Percentiles rank a stretch among this genome's conserved stretches.
Evolutionary conservation across 2,329 filamentous ascomycete genomes (phyloP).

Genomic region (Pseudogymnoascus destructans): DNA sequence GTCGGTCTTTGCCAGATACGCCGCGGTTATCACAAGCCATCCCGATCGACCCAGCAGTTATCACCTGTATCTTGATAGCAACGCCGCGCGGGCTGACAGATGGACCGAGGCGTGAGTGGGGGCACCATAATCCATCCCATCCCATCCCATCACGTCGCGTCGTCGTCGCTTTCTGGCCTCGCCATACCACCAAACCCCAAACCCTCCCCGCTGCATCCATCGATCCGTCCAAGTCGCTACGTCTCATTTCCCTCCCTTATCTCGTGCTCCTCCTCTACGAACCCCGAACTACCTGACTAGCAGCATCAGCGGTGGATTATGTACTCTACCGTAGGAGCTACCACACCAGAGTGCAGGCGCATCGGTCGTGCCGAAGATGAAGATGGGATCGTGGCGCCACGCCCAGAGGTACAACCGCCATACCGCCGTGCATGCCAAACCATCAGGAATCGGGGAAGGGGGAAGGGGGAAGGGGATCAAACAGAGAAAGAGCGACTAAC

Average conservation of each 20-base stretch:
- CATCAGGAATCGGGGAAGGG: background rate
- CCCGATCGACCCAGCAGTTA: background rate
- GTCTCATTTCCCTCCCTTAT: background rate
- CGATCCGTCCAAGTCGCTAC: too few relatives aligned
- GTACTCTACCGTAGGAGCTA: too few relatives aligned
- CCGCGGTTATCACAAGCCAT: background rate
- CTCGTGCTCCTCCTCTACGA: background rate
- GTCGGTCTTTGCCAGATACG: background rate
- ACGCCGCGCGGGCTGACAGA: background rate
- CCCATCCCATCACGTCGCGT: too few relatives aligned
- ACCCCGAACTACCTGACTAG: background rate
- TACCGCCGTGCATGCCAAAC: background rate
- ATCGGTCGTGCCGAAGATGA: too few relatives aligned
- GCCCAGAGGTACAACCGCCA: background rate
- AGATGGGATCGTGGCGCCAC: too few relatives aligned
- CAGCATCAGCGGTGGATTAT: background rate
- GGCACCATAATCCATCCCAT: too few relatives aligned
- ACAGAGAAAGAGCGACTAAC: background rate
- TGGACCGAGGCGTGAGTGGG: background rate
- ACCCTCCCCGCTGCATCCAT: too few relatives aligned
- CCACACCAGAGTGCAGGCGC: too few relatives aligned
- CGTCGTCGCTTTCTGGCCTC: too few relatives aligned
- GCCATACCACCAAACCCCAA: too few relatives aligned
- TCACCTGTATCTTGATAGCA: background rate
- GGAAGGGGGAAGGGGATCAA: background rate